Evolutionary conservation across 441 rosid genomes (phyloP).

Genomic region (Metrosideros polymorpha): DNA sequence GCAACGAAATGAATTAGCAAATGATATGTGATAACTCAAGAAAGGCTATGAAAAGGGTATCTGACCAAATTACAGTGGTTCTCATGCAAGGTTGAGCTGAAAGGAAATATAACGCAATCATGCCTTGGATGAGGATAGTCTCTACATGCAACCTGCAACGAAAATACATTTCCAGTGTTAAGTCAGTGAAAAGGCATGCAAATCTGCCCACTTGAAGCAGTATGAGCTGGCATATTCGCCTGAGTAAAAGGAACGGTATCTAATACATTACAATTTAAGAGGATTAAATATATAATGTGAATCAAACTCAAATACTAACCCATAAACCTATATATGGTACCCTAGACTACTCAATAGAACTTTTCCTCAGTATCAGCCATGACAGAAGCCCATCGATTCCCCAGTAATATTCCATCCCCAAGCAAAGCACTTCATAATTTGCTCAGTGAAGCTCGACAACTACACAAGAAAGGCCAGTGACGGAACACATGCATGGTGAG

Average conservation of each 20-base stretch:
- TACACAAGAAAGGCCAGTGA: not conserved
- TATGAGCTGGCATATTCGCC: not conserved
- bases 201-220: not conserved
- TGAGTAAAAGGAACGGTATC: not conserved
- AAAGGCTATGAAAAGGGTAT: not conserved
- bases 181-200: not conserved
- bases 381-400: not conserved
- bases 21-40: not conserved
- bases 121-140: slow-evolving; percentile 90
- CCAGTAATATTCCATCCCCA: not conserved
- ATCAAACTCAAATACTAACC: not conserved
- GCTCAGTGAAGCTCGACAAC: not conserved
- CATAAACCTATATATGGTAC: not conserved
- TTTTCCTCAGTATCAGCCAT: not conserved
- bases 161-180: not conserved
- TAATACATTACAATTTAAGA: not conserved
- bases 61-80: slow-evolving; percentile 60
- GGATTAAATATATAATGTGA: not conserved
- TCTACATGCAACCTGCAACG: slow-evolving; percentile 80
- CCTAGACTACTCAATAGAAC: not conserved
- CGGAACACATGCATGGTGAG: not conserved
- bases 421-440: not conserved
- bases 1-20: not conserved
- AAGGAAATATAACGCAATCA: slow-evolving; percentile 56
- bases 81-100: slow-evolving; percentile 51